Percentiles rank a stretch among this genome's conserved stretches.
Evolutionary conservation across 352 stramenopile species (phyloP).

Genomic region (Globisporangium lucens): DNA sequence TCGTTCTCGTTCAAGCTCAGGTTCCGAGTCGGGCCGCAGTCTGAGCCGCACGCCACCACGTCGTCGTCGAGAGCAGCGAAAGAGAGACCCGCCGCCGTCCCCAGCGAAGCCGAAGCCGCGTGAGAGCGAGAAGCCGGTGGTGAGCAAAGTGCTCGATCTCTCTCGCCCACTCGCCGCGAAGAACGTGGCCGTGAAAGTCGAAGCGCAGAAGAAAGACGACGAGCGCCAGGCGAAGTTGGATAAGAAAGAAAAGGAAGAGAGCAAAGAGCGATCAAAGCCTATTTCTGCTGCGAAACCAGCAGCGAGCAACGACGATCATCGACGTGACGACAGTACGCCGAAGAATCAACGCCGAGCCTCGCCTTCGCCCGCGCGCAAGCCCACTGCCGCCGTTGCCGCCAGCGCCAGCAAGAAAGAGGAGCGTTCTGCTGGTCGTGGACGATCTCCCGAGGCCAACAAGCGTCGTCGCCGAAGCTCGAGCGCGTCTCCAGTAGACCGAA

Average conservation of each 20-base stretch:
- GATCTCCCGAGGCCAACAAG: constrained; percentile 12
- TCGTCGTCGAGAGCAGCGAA: neutral
- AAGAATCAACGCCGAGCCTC: constrained; percentile 9
- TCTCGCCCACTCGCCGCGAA: constrained; percentile 13
- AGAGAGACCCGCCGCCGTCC: neutral
- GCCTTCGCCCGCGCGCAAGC: constrained; percentile 7
- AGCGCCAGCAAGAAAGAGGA: constrained; percentile 6
- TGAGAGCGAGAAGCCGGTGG: constrained; percentile 3
- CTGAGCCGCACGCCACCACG: constrained; percentile 11
- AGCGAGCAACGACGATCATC: neutral
- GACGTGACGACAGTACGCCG: neutral
- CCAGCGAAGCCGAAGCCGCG: neutral
- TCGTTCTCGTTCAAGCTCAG: constrained; percentile 20
- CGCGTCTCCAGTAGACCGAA: constrained; percentile 19
- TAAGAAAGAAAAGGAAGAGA: neutral
- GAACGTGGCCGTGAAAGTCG: constrained; percentile 1
- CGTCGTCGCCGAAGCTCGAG: constrained; percentile 27
- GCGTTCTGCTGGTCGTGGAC: constrained; percentile 5
- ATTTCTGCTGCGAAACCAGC: neutral
- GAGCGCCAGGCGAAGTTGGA: neutral
- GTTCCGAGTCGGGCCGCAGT: constrained; percentile 14
- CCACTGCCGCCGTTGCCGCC: neutral
- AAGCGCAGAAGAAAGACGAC: constrained; percentile 8
- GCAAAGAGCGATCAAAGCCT: neutral
- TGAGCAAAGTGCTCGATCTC: constrained; percentile 16